Base-by-base conservation (phyloP, 257 asterid species). In the Buddleja alternifolia region DNA sequence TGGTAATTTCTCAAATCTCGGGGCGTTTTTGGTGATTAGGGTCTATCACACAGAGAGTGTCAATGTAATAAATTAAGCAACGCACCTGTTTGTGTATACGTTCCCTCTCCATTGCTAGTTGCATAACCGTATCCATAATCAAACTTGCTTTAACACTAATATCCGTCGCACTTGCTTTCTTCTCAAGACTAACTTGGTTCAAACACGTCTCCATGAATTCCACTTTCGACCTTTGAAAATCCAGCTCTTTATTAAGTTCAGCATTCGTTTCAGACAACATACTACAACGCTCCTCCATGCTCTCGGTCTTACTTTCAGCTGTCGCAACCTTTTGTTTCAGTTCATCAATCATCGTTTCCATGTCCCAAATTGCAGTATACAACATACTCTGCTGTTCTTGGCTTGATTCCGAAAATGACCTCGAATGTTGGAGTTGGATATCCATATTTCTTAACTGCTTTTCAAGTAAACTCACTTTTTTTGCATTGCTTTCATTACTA, bases 301-400 rank as follows among this genome's bases (percentile, higher is more conserved):
- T 76, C 60, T 87, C 91, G 0, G 81, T 70, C 87, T 78, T 87
- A 39, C 78, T 73, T 75, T 93, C 96, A 45, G 96, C 84, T 44
- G 73, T 79, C 0, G 85, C 72, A 45, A 84, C 96, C 56, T 83
- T 87, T 54, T 90, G 97, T 73, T 83, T 90, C 86, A 90, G 82
- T 70, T 93, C 99, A 68, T 93, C 99, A 12, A 90, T 89, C 11
- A 93, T 69, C 15, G 91, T 90, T 73, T 93, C 99, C 99, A 93
- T 93, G 77, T 93, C 99, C 96, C 95, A 93, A 54, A 93, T 93
- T 29, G 99, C 97, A 36, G 90, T 48, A 60, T 93, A 93, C 46
- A 93, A 36, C 96, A 84, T 85, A 69, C 81, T 87, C 78, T 87
- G 97, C 74, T 94, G 97, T 62, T 93, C 97, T 75, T 81, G 97